These are phyloP conservation scores for Acacia melanoxylon DNA, from an alignment of 306 rosid species.

Conservation along the genomic window DNA sequence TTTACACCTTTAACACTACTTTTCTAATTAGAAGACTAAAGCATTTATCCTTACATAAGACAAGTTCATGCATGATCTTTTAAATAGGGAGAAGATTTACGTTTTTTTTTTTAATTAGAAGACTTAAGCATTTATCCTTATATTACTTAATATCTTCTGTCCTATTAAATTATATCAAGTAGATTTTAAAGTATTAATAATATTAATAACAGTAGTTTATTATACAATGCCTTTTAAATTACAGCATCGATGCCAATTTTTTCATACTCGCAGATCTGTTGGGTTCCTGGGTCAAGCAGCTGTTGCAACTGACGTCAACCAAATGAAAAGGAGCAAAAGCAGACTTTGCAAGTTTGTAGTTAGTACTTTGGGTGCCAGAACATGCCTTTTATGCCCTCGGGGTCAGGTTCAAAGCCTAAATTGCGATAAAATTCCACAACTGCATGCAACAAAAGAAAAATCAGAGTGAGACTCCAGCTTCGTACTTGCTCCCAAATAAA, in stretches of 20 bases:
- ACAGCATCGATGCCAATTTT: background rate
- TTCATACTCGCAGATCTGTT: background rate
- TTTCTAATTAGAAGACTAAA: no score
- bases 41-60: no score
- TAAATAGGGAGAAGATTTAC: no score
- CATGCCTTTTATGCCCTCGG: slow-evolving; percentile 98
- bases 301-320: slow-evolving; percentile 20
- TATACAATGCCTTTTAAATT: no score
- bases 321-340: slow-evolving; percentile 10
- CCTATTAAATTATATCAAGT: no score
- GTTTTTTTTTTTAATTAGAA: no score
- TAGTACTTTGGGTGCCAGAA: slow-evolving; percentile 85
- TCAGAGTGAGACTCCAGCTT: slow-evolving; percentile 9
- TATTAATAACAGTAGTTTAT: no score
- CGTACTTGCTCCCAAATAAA: slow-evolving; percentile 23
- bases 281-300: slow-evolving; percentile 16
- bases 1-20: no score
- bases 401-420: slow-evolving; percentile 93
- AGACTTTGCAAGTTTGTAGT: slow-evolving; percentile 25
- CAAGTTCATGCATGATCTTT: no score
- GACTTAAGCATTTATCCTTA: no score
- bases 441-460: slow-evolving; percentile 47
- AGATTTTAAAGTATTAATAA: no score
- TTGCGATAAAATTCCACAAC: slow-evolving; percentile 89
- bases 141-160: no score